Base-by-base conservation (phyloP, 2,329 filamentous ascomycete species). In the Exophiala oligosperma region DNA sequence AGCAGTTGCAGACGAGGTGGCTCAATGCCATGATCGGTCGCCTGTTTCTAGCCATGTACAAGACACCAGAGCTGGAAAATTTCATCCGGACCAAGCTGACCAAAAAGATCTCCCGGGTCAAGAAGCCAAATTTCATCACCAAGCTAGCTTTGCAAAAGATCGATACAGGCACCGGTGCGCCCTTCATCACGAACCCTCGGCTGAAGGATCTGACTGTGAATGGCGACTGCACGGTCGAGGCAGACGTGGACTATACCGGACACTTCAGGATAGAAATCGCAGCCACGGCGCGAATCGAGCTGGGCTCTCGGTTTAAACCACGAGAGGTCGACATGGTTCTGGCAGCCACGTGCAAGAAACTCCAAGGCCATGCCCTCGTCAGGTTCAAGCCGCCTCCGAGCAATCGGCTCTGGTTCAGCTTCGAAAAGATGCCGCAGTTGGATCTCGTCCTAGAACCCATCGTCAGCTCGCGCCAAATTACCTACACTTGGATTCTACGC, bases 371-470 rank as follows among this genome's bases (percentile, higher is more conserved):
- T 67, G 75, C 90, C 47, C 76, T 96, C 29, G 81, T 97, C 68
- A 89, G 91, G 68, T 87, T 97, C 73, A 99, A 99, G 73, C 91
- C 94, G 5, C 91, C 93, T 14, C 94, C 94, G 0, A 97, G 92
- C 73, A 99, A 99, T 72, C 85, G 94, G 41, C 73, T 96, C n/a
- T 99, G 94, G 94, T 85, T 97, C 65, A 88, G 92, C 0, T 99
- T 99, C 70, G 90, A 95, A 71, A 86, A 86, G n/a, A 90, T 92
- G 81, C 94, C 94, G 17, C 92, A 93, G 70, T 89, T 99, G 77
- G 92, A 96, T 61, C 87, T 97, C 81, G 85, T 85, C n/a, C 91
- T 97, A 44, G 92, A 97, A 71, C 94, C 94, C 2, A 92, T 99
- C 66, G 92, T 99, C 51, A 96, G 92, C 76, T 89, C 92, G 12